phyloP scores from a whole-genome alignment of 106 monocot species.

The Dendrobium chrysotoxum region DNA sequence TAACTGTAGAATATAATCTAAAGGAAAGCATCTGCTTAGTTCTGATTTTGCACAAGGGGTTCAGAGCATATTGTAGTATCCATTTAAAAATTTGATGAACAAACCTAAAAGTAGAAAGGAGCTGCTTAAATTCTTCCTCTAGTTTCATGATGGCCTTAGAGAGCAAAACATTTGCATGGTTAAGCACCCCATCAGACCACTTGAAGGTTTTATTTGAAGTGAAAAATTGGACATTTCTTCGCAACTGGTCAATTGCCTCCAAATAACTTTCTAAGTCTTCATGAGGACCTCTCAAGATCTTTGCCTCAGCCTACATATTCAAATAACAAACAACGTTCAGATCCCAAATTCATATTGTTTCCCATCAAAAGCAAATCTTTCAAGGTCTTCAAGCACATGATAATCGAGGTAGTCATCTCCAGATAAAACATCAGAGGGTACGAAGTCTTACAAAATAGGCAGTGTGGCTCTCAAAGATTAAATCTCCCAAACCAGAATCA shows the following conservation, averaged over 20 bases:
- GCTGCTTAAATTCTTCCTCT: slow-evolving; percentile 72
- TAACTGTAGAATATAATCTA: not conserved
- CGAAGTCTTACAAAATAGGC: not conserved
- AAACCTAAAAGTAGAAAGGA: slow-evolving; percentile 53
- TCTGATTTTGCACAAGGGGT: not conserved
- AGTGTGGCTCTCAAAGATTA: not conserved
- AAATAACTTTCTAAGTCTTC: slow-evolving; percentile 77
- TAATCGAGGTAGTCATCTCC: not conserved
- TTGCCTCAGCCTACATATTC: slow-evolving; percentile 53
- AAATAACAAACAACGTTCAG: not conserved
- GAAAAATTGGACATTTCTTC: slow-evolving; percentile 45
- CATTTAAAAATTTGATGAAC: slow-evolving; percentile 1
- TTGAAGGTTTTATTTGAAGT: slow-evolving; percentile 53
- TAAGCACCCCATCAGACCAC: slow-evolving; percentile 58
- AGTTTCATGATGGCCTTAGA: slow-evolving; percentile 58
- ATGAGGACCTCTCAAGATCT: slow-evolving; percentile 64
- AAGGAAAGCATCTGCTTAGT: not conserved
- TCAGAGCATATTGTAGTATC: not conserved
- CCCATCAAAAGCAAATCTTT: not conserved
- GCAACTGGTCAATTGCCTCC: slow-evolving; percentile 61
- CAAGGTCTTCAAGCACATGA: not conserved
- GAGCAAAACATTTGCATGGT: slow-evolving; percentile 53
- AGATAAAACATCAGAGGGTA: not conserved
- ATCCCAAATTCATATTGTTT: not conserved
- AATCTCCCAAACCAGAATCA: not conserved